Conservation (phyloP, 331 rosid genomes). For the Cydonia oblonga region DNA sequence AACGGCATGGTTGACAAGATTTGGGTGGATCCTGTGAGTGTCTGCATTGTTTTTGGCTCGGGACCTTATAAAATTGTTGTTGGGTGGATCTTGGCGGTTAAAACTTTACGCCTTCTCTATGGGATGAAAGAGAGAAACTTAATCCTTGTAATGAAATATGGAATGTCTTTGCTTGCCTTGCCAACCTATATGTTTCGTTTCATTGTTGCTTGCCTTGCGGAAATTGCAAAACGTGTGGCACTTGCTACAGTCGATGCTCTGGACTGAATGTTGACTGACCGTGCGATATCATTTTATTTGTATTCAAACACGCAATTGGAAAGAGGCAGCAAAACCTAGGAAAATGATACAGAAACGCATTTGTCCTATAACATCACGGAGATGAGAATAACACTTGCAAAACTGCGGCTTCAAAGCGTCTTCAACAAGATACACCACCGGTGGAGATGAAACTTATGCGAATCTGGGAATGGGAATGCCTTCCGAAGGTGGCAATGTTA, state of each 20-base stretch:
- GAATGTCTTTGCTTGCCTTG: background rate
- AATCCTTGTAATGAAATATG: background rate
- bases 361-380: background rate
- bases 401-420: slow-evolving; percentile 6
- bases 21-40: slow-evolving; percentile 19
- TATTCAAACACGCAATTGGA: too few species aligned
- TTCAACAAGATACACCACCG: background rate
- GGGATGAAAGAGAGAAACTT: slow-evolving; percentile 4
- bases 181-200: too few species aligned
- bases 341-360: slow-evolving; percentile 2
- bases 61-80: slow-evolving; percentile 12
- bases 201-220: too few species aligned
- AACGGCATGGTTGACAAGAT: slow-evolving; percentile 19
- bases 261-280: too few species aligned
- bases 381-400: background rate
- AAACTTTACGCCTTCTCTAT: slow-evolving; percentile 1
- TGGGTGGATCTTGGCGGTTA: slow-evolving; percentile 20
- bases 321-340: background rate
- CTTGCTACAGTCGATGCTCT: too few species aligned
- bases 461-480: slow-evolving; percentile 44
- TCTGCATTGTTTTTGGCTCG: background rate
- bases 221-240: too few species aligned
- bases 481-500: slow-evolving; percentile 62
- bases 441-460: slow-evolving; percentile 24
- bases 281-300: too few species aligned